Percentiles rank a stretch among this genome's conserved stretches.
Conservation (phyloP, 768 basidiomycete genomes). For the Phaeolepiota aurea region DNA sequence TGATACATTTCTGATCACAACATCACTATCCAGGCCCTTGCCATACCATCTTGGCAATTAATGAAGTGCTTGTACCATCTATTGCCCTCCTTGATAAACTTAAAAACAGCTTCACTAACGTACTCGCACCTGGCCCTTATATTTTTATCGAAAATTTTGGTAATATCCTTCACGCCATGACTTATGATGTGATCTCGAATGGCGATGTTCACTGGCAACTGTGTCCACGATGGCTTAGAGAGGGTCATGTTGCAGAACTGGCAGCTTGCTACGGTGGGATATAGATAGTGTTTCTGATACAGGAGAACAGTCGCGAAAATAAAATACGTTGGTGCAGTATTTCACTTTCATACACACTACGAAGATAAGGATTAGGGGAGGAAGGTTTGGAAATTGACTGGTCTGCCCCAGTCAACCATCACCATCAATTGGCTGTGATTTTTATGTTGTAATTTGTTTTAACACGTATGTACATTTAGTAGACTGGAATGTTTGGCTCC, state of each 20-base stretch:
- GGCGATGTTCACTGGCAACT: conserved; percentile 1
- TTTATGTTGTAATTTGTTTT: not conserved
- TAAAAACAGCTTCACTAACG: not conserved
- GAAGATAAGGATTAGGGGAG: not conserved
- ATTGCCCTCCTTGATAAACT: not conserved
- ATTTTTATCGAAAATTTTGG: not conserved
- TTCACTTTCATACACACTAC: not conserved
- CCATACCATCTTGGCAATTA: not conserved
- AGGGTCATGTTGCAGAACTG: not conserved
- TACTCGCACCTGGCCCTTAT: not conserved
- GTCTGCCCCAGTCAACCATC: not conserved
- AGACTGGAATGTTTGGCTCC: not conserved
- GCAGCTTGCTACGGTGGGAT: not conserved
- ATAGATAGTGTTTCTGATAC: not conserved
- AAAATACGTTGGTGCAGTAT: not conserved
- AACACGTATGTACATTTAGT: not conserved
- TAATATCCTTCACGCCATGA: not conserved
- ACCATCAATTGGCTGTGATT: not conserved
- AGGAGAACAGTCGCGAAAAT: not conserved
- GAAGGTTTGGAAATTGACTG: not conserved
- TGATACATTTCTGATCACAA: not conserved
- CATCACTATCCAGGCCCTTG: no score
- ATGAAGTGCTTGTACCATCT: not conserved
- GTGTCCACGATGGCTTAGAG: conserved; percentile 1
- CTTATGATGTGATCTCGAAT: not conserved